Evolutionary conservation across 192 early-diverging fungal genomes (phyloP), one percentile per base, ranked within the genome.

Genomic region (Bifiguratus adelaidae): DNA sequence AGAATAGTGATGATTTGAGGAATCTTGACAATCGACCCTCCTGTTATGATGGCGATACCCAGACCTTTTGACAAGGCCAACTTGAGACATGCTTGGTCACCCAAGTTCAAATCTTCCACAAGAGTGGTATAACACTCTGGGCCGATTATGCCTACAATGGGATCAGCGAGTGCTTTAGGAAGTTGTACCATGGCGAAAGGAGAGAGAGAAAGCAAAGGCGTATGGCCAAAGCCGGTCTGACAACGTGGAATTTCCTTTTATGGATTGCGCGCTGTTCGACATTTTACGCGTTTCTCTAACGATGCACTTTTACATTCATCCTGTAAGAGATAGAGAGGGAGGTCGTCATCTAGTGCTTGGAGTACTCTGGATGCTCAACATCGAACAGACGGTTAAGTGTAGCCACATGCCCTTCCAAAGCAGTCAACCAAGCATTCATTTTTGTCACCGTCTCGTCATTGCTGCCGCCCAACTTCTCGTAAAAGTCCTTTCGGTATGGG

Each of bases 1-100:
- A 89, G 41, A 41, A 97, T 93, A 47, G 94, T 99, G 57, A 89
- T 57, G 27, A 99, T 92, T 67, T 99, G 94, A 7, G 96, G 96
- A 22, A 99, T 60, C 63, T 99, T 99, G 48, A 97, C 78, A 28
- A 97, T 79, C 28, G 86, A 80, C 13, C 90, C 86, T 27, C 86
- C 91, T 3, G 81, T 50, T 12, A 97, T 86, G 45, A 99, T 92
- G n/a, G 88, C 91, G n/a, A 99, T 47, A 0, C 92, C 88, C 7
- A 99, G 82, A 0, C 81, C 88, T 58, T 97, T 97, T 18, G 89
- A 91, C 41, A 96, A 52, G 19, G 81, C 62, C 37, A 83, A 80
- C 56, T 88, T 87, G 47, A 90, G 52, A 66, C 96, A 99, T 3
- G 41, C 61, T 0, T 76, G 55, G 50, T 90, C 76, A 3, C 37